A percentile compares a stretch with the other conserved stretches of the same genome.
Conservation (phyloP, 371 early-diverging fungal species). For the Lichtheimia hyalospora region DNA sequence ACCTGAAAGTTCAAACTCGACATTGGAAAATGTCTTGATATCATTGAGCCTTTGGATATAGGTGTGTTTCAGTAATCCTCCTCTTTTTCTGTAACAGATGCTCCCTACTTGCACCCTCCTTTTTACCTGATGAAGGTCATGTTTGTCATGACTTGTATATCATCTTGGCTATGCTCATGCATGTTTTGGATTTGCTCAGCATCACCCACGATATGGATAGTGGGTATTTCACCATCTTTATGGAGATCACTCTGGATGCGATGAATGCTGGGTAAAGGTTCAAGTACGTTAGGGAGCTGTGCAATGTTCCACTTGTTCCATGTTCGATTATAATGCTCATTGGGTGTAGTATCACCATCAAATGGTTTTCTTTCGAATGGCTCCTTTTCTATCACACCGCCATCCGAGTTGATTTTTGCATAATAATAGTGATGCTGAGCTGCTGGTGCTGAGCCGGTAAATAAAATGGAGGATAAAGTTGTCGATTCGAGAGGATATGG, state of each 20-base stretch:
- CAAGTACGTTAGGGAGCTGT: neutral
- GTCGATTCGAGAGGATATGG: slow-evolving; percentile 10
- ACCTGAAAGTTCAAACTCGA: neutral
- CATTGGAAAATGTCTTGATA: neutral
- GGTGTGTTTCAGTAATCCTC: neutral
- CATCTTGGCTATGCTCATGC: slow-evolving; percentile 5
- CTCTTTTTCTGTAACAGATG: neutral
- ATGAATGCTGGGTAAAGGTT: slow-evolving; percentile 9
- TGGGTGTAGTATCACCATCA: neutral
- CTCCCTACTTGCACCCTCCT: neutral
- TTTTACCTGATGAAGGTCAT: slow-evolving; percentile 5
- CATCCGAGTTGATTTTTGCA: neutral
- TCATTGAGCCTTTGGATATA: neutral
- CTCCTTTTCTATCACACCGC: neutral
- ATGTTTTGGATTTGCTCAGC: slow-evolving; percentile 11
- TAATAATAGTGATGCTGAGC: slow-evolving; percentile 12
- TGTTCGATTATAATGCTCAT: neutral
- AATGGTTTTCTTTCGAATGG: neutral
- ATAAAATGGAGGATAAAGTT: slow-evolving; percentile 1
- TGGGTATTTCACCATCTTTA: slow-evolving; percentile 14
- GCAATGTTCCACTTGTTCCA: neutral
- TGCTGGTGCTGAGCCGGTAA: slow-evolving; percentile 17
- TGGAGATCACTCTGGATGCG: slow-evolving; percentile 18
- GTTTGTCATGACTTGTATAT: neutral
- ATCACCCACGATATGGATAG: slow-evolving; percentile 11